Conservation (phyloP, 495 filamentous ascomycete genomes). For the Annulohypoxylon maeteangense region DNA sequence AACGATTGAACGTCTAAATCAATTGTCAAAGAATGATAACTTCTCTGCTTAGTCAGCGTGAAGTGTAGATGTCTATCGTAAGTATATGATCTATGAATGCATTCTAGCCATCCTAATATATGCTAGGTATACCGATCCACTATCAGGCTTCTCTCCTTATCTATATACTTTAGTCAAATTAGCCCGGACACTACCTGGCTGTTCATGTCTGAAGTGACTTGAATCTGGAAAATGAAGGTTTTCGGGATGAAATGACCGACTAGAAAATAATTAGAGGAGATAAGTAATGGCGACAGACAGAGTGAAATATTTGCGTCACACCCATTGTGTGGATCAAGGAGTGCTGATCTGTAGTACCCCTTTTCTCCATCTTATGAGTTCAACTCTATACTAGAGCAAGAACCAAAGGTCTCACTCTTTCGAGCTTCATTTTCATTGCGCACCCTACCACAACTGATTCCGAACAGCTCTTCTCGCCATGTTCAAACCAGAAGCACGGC, state of each 20-base stretch:
- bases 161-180: not conserved
- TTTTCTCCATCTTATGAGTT: too few species aligned
- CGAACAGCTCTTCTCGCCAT: not conserved
- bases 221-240: not conserved
- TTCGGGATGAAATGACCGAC: not conserved
- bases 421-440: not conserved
- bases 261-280: not conserved
- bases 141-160: not conserved
- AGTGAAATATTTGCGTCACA: not conserved
- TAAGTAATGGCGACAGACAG: not conserved
- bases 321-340: too few species aligned
- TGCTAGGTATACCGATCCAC: not conserved
- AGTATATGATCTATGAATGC: constrained; percentile 2
- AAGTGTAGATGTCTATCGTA: not conserved
- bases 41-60: not conserved
- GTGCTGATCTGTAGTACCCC: too few species aligned
- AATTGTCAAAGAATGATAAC: not conserved
- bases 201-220: not conserved
- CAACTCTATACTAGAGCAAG: not conserved
- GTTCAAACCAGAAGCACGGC: not conserved
- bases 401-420: not conserved
- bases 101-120: not conserved
- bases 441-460: not conserved
- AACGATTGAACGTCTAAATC: not conserved
- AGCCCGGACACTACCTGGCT: too few species aligned